Percentiles rank a stretch among this genome's conserved stretches.
These are phyloP conservation scores for Nicotiana undulata DNA, from an alignment of 257 asterid species.

Conservation along the genomic window DNA sequence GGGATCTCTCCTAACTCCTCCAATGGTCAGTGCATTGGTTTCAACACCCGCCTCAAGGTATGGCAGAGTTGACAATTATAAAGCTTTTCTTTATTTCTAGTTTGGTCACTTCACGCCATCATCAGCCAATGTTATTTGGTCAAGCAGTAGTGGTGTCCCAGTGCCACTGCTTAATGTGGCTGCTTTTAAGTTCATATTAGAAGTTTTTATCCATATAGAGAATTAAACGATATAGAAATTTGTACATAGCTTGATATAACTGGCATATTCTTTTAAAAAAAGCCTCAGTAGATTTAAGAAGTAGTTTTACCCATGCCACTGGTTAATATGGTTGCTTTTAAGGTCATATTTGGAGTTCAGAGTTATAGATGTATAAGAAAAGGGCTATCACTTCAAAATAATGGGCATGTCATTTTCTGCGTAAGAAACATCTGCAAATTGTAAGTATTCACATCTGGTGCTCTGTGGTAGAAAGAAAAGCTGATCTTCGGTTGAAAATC, in stretches of 20 bases:
- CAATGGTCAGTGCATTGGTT: conserved; percentile 63
- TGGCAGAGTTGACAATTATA: conserved; percentile 13
- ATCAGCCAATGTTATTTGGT: background rate
- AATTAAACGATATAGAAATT: background rate
- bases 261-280: background rate
- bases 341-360: background rate
- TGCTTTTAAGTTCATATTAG: background rate
- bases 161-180: background rate
- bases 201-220: background rate
- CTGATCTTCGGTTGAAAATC: conserved; percentile 11
- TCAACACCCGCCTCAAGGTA: conserved; percentile 98
- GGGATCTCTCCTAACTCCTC: conserved; percentile 74
- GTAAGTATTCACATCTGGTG: conserved; percentile 4
- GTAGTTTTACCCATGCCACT: background rate
- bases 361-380: background rate
- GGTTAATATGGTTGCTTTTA: background rate
- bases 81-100: background rate
- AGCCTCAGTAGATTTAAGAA: background rate
- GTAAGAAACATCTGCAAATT: conserved; percentile 1
- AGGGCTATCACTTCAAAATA: background rate
- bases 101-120: background rate
- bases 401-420: background rate
- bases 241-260: background rate
- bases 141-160: background rate
- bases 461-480: background rate